Percentiles rank a stretch among this genome's conserved stretches.
Conservation (phyloP, 352 stramenopile genomes). For the Saprolegnia diclina region DNA sequence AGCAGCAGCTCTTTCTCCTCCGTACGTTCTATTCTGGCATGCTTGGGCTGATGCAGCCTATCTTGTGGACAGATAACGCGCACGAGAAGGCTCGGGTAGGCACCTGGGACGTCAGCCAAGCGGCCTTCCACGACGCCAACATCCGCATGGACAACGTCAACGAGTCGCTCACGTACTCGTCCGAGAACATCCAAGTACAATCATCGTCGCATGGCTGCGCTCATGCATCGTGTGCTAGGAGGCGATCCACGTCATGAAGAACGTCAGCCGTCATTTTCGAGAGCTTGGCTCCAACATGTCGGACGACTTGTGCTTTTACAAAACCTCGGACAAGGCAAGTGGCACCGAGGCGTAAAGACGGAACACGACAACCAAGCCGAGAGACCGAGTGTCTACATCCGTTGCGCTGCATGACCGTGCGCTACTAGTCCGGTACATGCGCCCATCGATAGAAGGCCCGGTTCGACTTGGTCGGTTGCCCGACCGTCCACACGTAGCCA, state of each 20-base stretch:
- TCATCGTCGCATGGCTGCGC: not conserved
- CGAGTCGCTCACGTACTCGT: slow-evolving; percentile 23
- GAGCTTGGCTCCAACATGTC: slow-evolving; percentile 19
- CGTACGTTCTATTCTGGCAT: not conserved
- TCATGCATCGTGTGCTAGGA: slow-evolving; percentile 2
- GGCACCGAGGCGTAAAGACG: not conserved
- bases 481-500: too few species aligned
- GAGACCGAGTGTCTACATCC: too few species aligned
- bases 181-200: slow-evolving; percentile 25
- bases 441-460: too few species aligned
- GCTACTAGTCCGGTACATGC: too few species aligned
- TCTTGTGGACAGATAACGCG: slow-evolving; percentile 15
- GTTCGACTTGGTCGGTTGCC: too few species aligned
- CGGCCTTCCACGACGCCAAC: slow-evolving; percentile 13
- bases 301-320: slow-evolving; percentile 7
- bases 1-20: slow-evolving; percentile 20
- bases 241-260: slow-evolving; percentile 25
- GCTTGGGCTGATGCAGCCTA: not conserved
- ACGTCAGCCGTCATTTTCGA: slow-evolving; percentile 20
- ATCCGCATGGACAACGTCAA: slow-evolving; percentile 28
- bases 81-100: slow-evolving; percentile 1
- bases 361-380: too few species aligned
- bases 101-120: slow-evolving; percentile 12
- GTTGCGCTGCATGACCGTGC: too few species aligned
- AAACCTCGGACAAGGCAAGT: not conserved